Conservation (phyloP, 768 basidiomycete species). For the Agrocybe pediades region DNA sequence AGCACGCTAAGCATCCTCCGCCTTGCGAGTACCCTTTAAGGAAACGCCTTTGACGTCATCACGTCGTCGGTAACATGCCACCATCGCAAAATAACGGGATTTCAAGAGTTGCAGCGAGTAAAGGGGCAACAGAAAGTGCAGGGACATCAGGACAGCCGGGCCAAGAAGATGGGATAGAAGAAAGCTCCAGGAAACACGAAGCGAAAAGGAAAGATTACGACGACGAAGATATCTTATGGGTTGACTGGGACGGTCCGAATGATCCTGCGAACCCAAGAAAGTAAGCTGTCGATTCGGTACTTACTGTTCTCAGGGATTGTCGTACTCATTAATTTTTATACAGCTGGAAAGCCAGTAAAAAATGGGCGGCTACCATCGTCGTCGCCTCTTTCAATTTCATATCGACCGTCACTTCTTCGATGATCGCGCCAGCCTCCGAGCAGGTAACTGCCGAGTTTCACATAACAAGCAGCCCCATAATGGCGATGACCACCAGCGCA, state of each 20-base stretch:
- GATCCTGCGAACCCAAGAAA: constrained; percentile 63
- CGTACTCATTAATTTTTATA: background rate
- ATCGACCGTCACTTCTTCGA: constrained; percentile 68
- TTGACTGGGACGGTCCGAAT: constrained; percentile 65
- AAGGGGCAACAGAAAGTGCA: too few species aligned
- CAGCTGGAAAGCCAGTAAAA: constrained; percentile 58
- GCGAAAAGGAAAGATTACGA: too few species aligned
- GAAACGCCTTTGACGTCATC: too few species aligned
- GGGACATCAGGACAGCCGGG: too few species aligned
- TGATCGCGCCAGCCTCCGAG: constrained; percentile 65
- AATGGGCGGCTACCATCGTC: constrained; percentile 65
- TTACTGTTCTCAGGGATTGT: background rate
- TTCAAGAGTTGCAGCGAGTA: too few species aligned
- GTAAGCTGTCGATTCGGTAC: constrained; percentile 31
- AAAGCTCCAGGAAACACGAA: too few species aligned
- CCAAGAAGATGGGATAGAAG: too few species aligned
- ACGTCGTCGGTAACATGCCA: too few species aligned
- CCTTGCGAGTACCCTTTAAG: too few species aligned
- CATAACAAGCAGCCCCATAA: constrained; percentile 47
- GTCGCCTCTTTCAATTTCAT: constrained; percentile 73
- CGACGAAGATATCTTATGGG: constrained; percentile 31
- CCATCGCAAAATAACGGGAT: too few species aligned
- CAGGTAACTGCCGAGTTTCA: constrained; percentile 56
- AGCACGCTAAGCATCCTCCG: too few species aligned
- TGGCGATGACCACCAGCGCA: constrained; percentile 62